Base-by-base conservation (phyloP, 306 rosid species). In the Pueraria montana region DNA sequence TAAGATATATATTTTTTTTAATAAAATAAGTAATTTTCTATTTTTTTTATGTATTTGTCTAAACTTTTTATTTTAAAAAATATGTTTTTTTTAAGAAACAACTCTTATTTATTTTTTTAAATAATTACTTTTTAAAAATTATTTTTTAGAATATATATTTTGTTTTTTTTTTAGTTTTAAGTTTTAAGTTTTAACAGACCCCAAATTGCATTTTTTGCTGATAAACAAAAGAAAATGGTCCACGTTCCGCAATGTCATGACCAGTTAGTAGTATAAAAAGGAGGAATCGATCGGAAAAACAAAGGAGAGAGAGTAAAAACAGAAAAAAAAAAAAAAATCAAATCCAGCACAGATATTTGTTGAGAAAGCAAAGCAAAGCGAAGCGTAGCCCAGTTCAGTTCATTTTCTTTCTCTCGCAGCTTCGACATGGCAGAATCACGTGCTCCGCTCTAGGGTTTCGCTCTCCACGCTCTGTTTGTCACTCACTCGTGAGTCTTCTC, bases 391-490 rank as follows among this genome's bases (percentile, higher is more conserved):
- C 40, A 34, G 40, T 34, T n/a, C n/a, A n/a, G n/a, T n/a, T n/a
- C 26, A 2, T 6, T 17, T 34, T 6, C 30, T 72, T 24, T 75
- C 74, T 74, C 68, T 49, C 74, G 30, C 66, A 48, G 32, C 56
- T 23, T 76, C 43, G 26, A 69, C 83, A 71, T 76, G 74, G 23
- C 61, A 40, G 30, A 34, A 43, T 77, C 20, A 20, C 73, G 6
- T 9, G 56, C 58, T 49, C 63, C 40, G 27, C 38, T 61, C 79
- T 83, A 83, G 86, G 86, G 86, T 77, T 83, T 83, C 75, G 11
- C 67, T 26, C 69, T 70, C 83, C n/a, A 34, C 45, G 23, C 77
- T 30, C 78, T 46, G 34, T 26, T 77, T 14, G 8, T 34, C 82
- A 46, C 68, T 71, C 48, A 72, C 80, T 13, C 21, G 86, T 78